Percentiles rank a stretch among this genome's conserved stretches.
Conservation (phyloP, 371 early-diverging fungal genomes). For the Mortierella sp. region DNA sequence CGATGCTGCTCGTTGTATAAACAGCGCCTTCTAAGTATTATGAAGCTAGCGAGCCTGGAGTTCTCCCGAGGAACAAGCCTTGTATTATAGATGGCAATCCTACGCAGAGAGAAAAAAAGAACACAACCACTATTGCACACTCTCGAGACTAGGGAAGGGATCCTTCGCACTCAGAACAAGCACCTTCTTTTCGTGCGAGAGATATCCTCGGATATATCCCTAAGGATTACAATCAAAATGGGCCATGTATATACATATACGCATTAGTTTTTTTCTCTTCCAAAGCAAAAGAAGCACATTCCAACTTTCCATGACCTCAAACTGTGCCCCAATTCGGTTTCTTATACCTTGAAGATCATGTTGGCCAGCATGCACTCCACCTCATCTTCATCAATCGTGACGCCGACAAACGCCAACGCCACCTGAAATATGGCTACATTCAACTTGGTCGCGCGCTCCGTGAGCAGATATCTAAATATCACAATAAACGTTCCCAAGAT, state of each 20-base stretch:
- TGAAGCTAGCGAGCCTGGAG: neutral
- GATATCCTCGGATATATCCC: slow-evolving; percentile 89
- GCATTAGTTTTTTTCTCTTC: neutral
- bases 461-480: slow-evolving; percentile 60
- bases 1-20: too few species aligned
- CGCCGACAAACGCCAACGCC: slow-evolving; percentile 60
- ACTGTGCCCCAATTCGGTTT: neutral
- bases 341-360: slow-evolving; percentile 80
- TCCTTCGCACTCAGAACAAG: slow-evolving; percentile 81
- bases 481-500: neutral
- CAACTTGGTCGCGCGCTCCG: slow-evolving; percentile 63
- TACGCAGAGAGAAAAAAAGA: neutral
- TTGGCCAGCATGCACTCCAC: slow-evolving; percentile 61
- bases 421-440: slow-evolving; percentile 64
- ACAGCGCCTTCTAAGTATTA: too few species aligned
- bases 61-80: neutral
- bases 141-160: slow-evolving; percentile 75
- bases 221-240: slow-evolving; percentile 11
- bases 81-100: too few species aligned
- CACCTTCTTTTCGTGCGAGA: slow-evolving; percentile 82
- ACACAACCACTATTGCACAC: neutral
- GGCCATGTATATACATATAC: neutral
- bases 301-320: too few species aligned
- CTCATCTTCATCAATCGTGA: slow-evolving; percentile 33
- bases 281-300: too few species aligned